Conservation (phyloP, 2,329 filamentous ascomycete species). For the Metarhizium sp. region DNA sequence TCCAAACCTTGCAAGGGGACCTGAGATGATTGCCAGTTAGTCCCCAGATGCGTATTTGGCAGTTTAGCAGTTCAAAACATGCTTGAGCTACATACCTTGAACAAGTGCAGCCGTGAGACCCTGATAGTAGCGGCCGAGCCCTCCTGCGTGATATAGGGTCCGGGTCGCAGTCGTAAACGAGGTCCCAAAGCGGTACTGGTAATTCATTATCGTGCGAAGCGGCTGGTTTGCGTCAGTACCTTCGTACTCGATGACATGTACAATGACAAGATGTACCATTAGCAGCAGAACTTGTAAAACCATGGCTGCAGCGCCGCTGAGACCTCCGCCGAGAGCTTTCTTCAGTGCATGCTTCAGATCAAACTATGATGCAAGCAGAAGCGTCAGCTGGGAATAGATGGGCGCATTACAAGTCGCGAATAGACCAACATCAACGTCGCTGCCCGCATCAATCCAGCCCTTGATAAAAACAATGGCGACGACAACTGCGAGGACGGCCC, state of each 20-base stretch:
- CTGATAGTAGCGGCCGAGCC: constrained; percentile 34
- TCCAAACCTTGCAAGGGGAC: constrained; percentile 35
- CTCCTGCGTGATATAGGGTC: constrained; percentile 32
- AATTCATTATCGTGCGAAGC: constrained; percentile 40
- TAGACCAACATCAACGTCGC: constrained; percentile 27
- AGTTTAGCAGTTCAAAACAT: too few species aligned
- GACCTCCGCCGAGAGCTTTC: constrained; percentile 33
- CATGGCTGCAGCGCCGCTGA: constrained; percentile 40
- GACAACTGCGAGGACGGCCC: constrained; percentile 21
- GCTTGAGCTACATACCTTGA: constrained; percentile 23
- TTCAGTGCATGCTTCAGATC: constrained; percentile 34
- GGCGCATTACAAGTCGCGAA: neutral
- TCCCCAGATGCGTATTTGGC: too few species aligned
- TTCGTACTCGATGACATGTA: too few species aligned
- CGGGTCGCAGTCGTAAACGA: constrained; percentile 28
- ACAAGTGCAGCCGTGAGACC: constrained; percentile 34
- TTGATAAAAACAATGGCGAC: constrained; percentile 31
- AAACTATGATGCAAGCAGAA: constrained; percentile 21
- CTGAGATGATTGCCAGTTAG: constrained; percentile 12
- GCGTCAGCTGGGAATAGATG: neutral
- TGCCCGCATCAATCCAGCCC: constrained; percentile 33
- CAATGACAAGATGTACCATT: constrained; percentile 24
- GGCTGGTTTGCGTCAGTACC: constrained; percentile 20
- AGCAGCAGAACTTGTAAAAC: constrained; percentile 35
- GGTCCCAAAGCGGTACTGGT: constrained; percentile 37